phyloP scores from a whole-genome alignment of 371 early-diverging fungal genomes.

The Lichtheimia hyalospora region DNA sequence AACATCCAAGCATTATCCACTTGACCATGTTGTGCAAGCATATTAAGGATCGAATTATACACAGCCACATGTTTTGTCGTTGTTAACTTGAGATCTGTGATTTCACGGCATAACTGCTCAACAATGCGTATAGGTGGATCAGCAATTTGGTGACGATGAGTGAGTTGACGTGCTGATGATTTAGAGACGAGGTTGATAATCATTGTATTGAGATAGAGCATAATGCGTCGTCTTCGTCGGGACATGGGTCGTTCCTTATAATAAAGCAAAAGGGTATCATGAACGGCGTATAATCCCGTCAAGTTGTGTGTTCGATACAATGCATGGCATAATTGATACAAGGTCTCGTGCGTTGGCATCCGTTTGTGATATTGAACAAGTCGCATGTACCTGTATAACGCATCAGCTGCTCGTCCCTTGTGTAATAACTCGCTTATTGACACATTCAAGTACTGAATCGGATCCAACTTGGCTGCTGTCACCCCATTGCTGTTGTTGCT shows the following conservation, averaged over 20 bases:
- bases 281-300: slow-evolving; percentile 15
- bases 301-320: slow-evolving; percentile 16
- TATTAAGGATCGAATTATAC: slow-evolving; percentile 11
- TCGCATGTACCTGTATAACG: slow-evolving; percentile 5
- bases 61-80: background rate
- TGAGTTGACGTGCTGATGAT: no score
- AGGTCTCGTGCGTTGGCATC: slow-evolving; percentile 18
- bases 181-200: slow-evolving; percentile 11
- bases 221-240: slow-evolving; percentile 8
- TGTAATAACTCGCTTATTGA: background rate
- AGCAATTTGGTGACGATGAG: background rate
- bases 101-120: slow-evolving; percentile 5
- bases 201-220: slow-evolving; percentile 20
- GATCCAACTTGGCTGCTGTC: no score
- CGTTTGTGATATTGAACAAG: background rate
- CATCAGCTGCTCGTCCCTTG: slow-evolving; percentile 5
- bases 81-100: slow-evolving; percentile 3
- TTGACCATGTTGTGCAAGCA: slow-evolving; percentile 5
- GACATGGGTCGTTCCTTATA: slow-evolving; percentile 8
- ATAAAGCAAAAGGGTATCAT: slow-evolving; percentile 17
- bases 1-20: slow-evolving; percentile 1
- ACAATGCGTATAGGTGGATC: slow-evolving; percentile 4
- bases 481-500: no score
- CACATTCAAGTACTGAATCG: background rate
- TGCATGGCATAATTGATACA: slow-evolving; percentile 12